A percentile compares a stretch with the other conserved stretches of the same genome.
phyloP scores from a whole-genome alignment of 768 basidiomycete species.

The Boletales sp. region DNA sequence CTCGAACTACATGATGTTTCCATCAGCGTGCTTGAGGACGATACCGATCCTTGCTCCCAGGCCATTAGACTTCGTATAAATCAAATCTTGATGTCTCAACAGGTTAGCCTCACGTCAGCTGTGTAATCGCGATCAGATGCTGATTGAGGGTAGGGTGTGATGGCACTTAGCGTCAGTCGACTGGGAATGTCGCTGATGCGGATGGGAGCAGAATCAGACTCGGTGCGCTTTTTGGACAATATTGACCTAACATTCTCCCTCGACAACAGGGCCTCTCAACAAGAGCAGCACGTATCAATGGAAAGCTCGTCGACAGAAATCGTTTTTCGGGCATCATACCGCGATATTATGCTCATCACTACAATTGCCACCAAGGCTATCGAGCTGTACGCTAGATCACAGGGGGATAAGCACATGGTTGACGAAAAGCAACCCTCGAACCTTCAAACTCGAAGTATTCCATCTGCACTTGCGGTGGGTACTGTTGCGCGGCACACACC shows the following conservation, averaged over 20 bases:
- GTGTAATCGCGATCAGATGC: not conserved
- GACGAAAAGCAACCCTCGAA: slow-evolving; percentile 8
- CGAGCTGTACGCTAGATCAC: slow-evolving; percentile 59
- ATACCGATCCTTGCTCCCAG: slow-evolving; percentile 72
- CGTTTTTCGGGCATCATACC: slow-evolving; percentile 91
- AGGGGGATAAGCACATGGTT: slow-evolving; percentile 15
- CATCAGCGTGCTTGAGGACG: slow-evolving; percentile 83
- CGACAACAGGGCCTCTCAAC: slow-evolving; percentile 73
- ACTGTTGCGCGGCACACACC: slow-evolving; percentile 12
- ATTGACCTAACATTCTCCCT: slow-evolving; percentile 84
- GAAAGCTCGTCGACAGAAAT: slow-evolving; percentile 81
- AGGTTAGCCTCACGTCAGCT: slow-evolving; percentile 48
- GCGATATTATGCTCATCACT: slow-evolving; percentile 87
- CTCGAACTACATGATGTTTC: slow-evolving; percentile 90
- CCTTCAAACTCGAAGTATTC: slow-evolving; percentile 1
- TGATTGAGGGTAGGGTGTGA: slow-evolving; percentile 56
- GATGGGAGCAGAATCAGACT: slow-evolving; percentile 82
- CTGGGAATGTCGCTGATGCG: slow-evolving; percentile 92
- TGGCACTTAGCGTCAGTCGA: slow-evolving; percentile 73
- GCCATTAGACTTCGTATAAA: slow-evolving; percentile 84
- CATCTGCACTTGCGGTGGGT: slow-evolving; percentile 2
- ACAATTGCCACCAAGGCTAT: slow-evolving; percentile 84
- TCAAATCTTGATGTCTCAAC: slow-evolving; percentile 85
- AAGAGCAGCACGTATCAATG: slow-evolving; percentile 74
- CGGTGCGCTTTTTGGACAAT: slow-evolving; percentile 90